Percentiles rank a stretch among this genome's conserved stretches.
Evolutionary conservation across 176 grass and related monocot genomes (phyloP).

Genomic region (Lolium perenne): DNA sequence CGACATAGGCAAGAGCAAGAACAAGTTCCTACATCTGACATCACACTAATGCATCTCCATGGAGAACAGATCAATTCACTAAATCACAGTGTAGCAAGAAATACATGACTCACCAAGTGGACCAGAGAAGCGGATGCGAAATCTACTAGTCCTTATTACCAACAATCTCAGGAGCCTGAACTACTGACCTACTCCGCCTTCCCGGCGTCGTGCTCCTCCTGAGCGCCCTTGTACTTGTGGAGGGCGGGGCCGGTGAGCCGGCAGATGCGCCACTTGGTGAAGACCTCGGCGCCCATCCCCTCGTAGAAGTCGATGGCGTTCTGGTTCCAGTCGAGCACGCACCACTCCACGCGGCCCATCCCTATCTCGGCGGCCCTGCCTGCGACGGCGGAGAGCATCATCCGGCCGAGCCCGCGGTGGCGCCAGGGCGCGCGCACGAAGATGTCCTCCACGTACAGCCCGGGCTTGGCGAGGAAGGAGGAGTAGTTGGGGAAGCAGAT

Average conservation of each 20-base stretch:
- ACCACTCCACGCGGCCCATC: constrained; percentile 92
- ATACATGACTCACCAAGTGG: background rate
- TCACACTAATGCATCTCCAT: background rate
- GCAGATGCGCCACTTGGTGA: constrained; percentile 93
- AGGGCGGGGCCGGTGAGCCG: constrained; percentile 60
- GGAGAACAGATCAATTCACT: constrained; percentile 17
- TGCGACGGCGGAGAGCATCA: constrained; percentile 84
- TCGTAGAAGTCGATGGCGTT: constrained; percentile 93
- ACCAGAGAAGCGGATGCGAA: constrained; percentile 17
- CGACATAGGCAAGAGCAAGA: background rate
- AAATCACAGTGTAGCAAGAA: constrained; percentile 1
- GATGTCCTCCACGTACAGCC: constrained; percentile 68
- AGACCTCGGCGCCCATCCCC: constrained; percentile 87
- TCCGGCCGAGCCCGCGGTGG: constrained; percentile 70
- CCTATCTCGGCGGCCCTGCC: constrained; percentile 66
- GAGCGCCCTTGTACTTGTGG: constrained; percentile 52
- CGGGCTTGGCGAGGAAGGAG: constrained; percentile 68
- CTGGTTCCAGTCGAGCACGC: constrained; percentile 88
- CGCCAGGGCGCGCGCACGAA: constrained; percentile 88
- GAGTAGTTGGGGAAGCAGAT: constrained; percentile 86
- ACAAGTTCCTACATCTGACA: background rate
- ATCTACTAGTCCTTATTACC: constrained; percentile 47
- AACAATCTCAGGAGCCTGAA: background rate
- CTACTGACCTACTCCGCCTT: constrained; percentile 31
- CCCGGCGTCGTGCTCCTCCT: constrained; percentile 28